These are phyloP conservation scores for Juglanconis sp. DNA, from an alignment of 2,329 filamentous ascomycete genomes.

Conservation along the genomic window DNA sequence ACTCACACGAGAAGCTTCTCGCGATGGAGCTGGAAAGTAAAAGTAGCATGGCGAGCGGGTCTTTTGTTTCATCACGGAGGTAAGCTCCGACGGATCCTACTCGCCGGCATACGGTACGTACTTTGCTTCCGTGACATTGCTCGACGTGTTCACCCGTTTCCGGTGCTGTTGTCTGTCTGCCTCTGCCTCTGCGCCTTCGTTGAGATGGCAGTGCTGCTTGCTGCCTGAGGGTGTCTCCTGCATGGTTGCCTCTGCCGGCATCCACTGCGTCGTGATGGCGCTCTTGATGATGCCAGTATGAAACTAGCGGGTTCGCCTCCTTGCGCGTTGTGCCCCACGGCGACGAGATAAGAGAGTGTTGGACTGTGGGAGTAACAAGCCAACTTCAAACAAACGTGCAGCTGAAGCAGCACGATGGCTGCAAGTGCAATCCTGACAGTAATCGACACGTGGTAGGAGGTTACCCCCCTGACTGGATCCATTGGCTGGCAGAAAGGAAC, in stretches of 20 bases:
- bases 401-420: not conserved
- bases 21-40: not conserved
- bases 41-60: not conserved
- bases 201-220: too few species aligned
- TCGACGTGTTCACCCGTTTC: not conserved
- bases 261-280: too few species aligned
- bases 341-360: not conserved
- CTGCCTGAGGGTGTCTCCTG: too few species aligned
- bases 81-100: not conserved
- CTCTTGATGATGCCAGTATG: not conserved
- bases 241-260: too few species aligned
- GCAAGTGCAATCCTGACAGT: not conserved
- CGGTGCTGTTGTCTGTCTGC: too few species aligned
- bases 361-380: not conserved
- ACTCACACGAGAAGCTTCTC: not conserved
- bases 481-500: not conserved
- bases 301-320: not conserved
- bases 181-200: too few species aligned
- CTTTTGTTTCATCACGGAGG: not conserved
- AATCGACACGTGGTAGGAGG: not conserved
- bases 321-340: not conserved
- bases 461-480: not conserved
- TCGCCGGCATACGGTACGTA: not conserved
- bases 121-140: not conserved
- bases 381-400: not conserved